These are phyloP conservation scores for Marchantia paleacea DNA, from an alignment of 225 moss, liverwort and hornwort species.

Conservation along the genomic window DNA sequence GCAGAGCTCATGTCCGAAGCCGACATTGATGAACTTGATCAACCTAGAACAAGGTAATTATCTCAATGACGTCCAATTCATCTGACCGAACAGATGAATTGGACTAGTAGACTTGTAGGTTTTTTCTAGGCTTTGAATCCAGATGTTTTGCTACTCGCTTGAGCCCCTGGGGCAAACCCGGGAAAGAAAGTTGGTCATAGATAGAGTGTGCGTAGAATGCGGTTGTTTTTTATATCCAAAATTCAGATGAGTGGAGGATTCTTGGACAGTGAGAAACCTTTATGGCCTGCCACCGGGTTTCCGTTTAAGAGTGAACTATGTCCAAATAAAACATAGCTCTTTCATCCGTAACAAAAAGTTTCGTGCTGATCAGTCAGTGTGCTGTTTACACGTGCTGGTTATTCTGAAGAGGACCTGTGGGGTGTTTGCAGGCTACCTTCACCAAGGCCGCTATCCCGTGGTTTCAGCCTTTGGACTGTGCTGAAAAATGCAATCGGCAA, in stretches of 20 bases:
- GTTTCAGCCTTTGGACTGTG: constrained; percentile 95
- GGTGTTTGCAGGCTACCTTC: constrained; percentile 74
- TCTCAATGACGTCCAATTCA: too few species aligned
- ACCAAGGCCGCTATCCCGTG: constrained; percentile 91
- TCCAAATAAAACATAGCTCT: too few species aligned
- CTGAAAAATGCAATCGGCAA: constrained; percentile 98
- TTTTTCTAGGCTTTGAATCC: too few species aligned
- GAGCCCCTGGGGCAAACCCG: too few species aligned
- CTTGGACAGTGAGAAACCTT: too few species aligned
- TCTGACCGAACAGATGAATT: too few species aligned
- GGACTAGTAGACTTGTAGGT: background rate
- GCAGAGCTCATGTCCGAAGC: constrained; percentile 82
- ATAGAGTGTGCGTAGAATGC: too few species aligned
- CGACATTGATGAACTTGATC: constrained; percentile 86
- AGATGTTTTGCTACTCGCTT: too few species aligned
- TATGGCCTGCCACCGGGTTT: background rate
- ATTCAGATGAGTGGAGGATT: too few species aligned
- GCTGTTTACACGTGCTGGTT: background rate
- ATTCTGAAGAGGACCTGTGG: background rate
- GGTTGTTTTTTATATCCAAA: too few species aligned
- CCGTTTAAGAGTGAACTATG: background rate
- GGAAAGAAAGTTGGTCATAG: too few species aligned
- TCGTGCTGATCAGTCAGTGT: constrained; percentile 6
- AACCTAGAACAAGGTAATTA: constrained; percentile 73
- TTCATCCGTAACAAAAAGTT: too few species aligned